These are phyloP conservation scores for Urostyla sp. DNA, from an alignment of 73 alveolate genomes.

Conservation along the genomic window DNA sequence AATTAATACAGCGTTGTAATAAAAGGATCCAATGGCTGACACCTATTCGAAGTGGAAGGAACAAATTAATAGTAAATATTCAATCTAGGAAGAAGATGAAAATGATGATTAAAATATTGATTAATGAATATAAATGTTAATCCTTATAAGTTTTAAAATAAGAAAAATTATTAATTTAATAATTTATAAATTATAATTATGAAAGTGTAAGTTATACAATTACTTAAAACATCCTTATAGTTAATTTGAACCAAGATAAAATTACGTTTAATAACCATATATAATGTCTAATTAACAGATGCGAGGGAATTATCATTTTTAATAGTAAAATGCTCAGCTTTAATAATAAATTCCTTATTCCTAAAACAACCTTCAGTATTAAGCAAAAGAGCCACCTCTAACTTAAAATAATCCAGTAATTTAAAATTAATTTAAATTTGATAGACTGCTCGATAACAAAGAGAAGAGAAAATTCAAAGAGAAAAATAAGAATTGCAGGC, in stretches of 20 bases:
- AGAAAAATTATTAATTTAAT: too few species aligned
- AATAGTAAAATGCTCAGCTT: not conserved
- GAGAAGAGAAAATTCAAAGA: conserved; percentile 42
- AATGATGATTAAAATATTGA: not conserved
- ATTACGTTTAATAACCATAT: too few species aligned
- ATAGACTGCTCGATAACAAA: too few species aligned
- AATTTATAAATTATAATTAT: too few species aligned
- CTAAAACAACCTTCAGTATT: too few species aligned
- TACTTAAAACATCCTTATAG: too few species aligned
- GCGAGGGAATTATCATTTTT: not conserved
- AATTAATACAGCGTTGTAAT: not conserved
- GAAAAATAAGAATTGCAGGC: conserved; percentile 57
- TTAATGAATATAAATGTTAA: not conserved
- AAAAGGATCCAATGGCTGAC: conserved; percentile 29
- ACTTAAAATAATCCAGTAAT: not conserved
- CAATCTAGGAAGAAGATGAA: conserved; percentile 42
- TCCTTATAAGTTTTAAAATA: not conserved
- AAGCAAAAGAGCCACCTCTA: too few species aligned
- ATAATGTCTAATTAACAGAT: conserved; percentile 3
- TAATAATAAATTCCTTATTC: too few species aligned
- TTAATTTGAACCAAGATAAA: too few species aligned
- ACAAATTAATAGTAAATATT: conserved; percentile 6
- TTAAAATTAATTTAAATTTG: not conserved
- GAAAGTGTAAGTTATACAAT: too few species aligned
- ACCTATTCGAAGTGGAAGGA: conserved; percentile 22